A percentile compares a stretch with the other conserved stretches of the same genome.
These are phyloP conservation scores for Yarrowia porcina DNA, from an alignment of 805 yeast genomes.

Conservation along the genomic window DNA sequence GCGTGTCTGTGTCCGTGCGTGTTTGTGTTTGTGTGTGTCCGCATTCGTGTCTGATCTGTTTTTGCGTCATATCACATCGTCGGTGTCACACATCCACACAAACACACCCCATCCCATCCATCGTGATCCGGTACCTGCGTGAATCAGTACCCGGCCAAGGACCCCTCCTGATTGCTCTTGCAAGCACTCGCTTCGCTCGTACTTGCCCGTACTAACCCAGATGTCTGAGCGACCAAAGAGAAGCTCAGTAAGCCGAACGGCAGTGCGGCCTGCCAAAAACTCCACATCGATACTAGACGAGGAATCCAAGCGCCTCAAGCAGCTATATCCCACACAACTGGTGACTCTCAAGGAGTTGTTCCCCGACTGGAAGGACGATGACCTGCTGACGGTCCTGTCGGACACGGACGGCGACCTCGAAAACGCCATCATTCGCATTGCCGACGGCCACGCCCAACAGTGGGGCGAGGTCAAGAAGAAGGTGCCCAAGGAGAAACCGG, in stretches of 20 bases:
- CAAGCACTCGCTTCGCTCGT: too few relatives aligned
- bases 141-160: too few relatives aligned
- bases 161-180: too few relatives aligned
- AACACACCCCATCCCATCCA: too few relatives aligned
- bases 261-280: conserved; percentile 23
- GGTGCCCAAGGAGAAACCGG: conserved; percentile 31
- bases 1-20: too few relatives aligned
- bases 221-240: conserved; percentile 27
- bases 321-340: conserved; percentile 39
- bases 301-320: conserved; percentile 38
- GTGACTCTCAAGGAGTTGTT: conserved; percentile 74
- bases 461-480: conserved; percentile 87
- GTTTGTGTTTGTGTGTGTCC: too few relatives aligned
- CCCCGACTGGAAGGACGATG: conserved; percentile 92
- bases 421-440: conserved; percentile 78
- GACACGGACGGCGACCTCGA: conserved; percentile 74
- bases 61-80: too few relatives aligned
- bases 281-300: conserved; percentile 32
- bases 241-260: conserved; percentile 23
- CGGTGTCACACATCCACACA: too few relatives aligned
- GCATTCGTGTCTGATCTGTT: too few relatives aligned
- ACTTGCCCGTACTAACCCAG: not conserved
- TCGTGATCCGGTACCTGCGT: too few relatives aligned
- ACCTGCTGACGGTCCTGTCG: conserved; percentile 66
- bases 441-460: conserved; percentile 82